phyloP scores from a whole-genome alignment of 2,329 filamentous ascomycete species.

The Colletotrichum melonis region DNA sequence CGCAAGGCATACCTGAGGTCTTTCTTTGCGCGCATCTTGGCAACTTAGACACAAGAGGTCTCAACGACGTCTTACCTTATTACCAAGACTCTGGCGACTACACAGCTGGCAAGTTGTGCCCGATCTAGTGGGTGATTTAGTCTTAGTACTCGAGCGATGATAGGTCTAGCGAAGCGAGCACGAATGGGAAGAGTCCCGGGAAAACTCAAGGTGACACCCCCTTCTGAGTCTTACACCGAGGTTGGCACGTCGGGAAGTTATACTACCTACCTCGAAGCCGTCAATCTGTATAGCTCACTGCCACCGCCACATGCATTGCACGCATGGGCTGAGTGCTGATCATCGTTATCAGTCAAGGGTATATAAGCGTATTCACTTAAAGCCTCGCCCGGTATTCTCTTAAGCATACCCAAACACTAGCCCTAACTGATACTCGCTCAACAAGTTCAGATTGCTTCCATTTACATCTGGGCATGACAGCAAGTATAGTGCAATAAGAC shows the following conservation, averaged over 20 bases:
- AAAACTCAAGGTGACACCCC: not conserved
- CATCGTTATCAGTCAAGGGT: not conserved
- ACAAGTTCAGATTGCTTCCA: not conserved
- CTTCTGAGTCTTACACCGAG: not conserved
- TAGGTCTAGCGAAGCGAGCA: constrained; percentile 21
- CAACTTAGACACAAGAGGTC: not conserved
- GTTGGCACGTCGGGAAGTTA: not conserved
- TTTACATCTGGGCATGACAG: not conserved
- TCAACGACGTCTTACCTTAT: not conserved
- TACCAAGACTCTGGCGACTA: constrained; percentile 16
- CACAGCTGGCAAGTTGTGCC: constrained; percentile 1
- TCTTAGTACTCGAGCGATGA: constrained; percentile 17
- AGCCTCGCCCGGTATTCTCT: not conserved
- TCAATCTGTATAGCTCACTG: constrained; percentile 8
- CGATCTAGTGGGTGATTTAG: constrained; percentile 1
- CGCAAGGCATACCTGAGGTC: not conserved
- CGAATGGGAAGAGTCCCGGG: constrained; percentile 21
- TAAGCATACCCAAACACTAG: not conserved
- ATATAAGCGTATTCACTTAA: not conserved
- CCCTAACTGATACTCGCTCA: not conserved
- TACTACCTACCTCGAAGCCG: not conserved
- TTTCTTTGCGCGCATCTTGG: not conserved
- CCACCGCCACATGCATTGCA: constrained; percentile 30
- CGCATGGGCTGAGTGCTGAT: constrained; percentile 1
- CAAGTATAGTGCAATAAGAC: not conserved